phyloP scores from a whole-genome alignment of 148 eudicot species.

The Silene latifolia region DNA sequence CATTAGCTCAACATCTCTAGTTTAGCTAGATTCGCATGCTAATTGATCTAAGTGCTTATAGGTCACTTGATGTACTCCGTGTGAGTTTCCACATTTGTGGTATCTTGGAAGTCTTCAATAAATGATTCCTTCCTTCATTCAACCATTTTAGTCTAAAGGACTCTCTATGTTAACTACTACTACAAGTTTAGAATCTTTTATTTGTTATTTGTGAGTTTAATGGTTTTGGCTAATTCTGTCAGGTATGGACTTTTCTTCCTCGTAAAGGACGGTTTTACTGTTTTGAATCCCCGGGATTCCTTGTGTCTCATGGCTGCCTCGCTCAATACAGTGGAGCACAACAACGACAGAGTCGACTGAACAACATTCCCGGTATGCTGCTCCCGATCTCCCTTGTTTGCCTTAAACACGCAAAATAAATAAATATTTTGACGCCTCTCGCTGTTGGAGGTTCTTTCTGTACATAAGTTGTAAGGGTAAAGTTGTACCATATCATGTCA shows the following conservation, averaged over 20 bases:
- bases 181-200: not conserved
- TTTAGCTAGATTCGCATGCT: not conserved
- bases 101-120: not conserved
- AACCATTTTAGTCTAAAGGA: not conserved
- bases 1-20: not conserved
- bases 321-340: slow-evolving; percentile 9
- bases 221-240: slow-evolving; percentile 5
- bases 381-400: slow-evolving; percentile 20
- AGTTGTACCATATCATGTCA: not conserved
- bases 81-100: not conserved
- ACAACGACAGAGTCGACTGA: slow-evolving; percentile 4
- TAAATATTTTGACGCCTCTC: not conserved
- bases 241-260: slow-evolving; percentile 21
- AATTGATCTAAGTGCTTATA: not conserved
- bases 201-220: not conserved
- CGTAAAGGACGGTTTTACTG: slow-evolving; percentile 13
- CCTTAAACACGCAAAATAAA: slow-evolving; percentile 16
- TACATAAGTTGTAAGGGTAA: not conserved
- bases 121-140: not conserved
- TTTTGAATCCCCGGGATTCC: slow-evolving; percentile 2
- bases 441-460: slow-evolving; percentile 13
- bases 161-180: not conserved
- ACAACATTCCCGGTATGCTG: slow-evolving; percentile 23
- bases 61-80: not conserved
- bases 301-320: slow-evolving; percentile 5